A percentile compares a stretch with the other conserved stretches of the same genome.
Conservation (phyloP, 371 early-diverging fungal genomes). For the Entomophthora muscae region DNA sequence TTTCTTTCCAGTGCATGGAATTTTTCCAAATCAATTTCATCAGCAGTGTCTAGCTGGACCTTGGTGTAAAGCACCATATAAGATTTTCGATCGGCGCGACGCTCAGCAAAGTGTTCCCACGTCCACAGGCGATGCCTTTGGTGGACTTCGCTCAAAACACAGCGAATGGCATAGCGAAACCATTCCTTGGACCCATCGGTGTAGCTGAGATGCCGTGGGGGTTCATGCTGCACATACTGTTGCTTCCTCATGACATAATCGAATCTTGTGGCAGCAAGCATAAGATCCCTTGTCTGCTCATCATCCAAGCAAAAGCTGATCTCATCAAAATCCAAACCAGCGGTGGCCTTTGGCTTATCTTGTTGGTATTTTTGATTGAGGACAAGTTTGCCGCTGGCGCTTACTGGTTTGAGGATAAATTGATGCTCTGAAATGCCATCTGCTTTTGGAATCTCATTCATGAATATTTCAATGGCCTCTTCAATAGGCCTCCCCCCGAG, state of each 20-base stretch:
- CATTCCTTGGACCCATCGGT: slow-evolving; percentile 63
- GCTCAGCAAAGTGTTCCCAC: slow-evolving; percentile 65
- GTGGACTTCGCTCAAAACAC: slow-evolving; percentile 68
- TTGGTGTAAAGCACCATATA: slow-evolving; percentile 66
- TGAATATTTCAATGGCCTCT: slow-evolving; percentile 31
- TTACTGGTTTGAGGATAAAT: slow-evolving; percentile 82
- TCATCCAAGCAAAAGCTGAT: slow-evolving; percentile 79
- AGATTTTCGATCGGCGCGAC: slow-evolving; percentile 60
- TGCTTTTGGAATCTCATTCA: slow-evolving; percentile 7
- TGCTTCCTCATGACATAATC: slow-evolving; percentile 51
- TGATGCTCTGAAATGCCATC: slow-evolving; percentile 28
- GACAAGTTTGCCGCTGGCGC: slow-evolving; percentile 64
- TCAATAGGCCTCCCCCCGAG: slow-evolving; percentile 29
- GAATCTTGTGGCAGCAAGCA: slow-evolving; percentile 66
- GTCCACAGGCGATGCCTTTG: slow-evolving; percentile 69
- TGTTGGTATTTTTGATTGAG: slow-evolving; percentile 44
- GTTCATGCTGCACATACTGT: slow-evolving; percentile 70
- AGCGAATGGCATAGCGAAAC: slow-evolving; percentile 66
- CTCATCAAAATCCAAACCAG: slow-evolving; percentile 71
- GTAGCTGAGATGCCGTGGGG: slow-evolving; percentile 55
- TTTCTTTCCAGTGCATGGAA: slow-evolving; percentile 55
- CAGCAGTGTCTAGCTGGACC: slow-evolving; percentile 29
- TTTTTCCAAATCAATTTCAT: slow-evolving; percentile 23
- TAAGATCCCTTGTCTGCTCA: slow-evolving; percentile 67
- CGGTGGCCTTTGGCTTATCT: slow-evolving; percentile 43